Percentiles rank a stretch among this genome's conserved stretches.
phyloP scores from a whole-genome alignment of 441 rosid species.

The Oxalis stricta region DNA sequence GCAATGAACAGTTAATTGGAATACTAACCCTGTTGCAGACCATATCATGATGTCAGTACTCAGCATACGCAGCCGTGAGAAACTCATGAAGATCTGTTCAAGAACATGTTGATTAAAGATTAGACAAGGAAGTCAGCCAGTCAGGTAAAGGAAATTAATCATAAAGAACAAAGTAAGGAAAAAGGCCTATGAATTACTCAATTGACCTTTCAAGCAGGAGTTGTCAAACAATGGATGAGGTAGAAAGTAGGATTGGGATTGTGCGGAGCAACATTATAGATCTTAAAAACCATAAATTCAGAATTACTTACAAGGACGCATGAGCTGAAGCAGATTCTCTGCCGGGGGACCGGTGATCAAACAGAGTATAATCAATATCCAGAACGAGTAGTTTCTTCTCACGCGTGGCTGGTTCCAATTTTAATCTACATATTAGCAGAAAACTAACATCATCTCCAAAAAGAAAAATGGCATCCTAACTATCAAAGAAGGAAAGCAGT shows the following conservation, averaged over 20 bases:
- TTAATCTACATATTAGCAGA: constrained; percentile 37
- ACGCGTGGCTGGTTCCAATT: constrained; percentile 63
- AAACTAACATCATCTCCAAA: background rate
- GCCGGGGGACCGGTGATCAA: constrained; percentile 92
- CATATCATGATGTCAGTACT: constrained; percentile 91
- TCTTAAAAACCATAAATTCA: background rate
- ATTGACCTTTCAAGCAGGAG: too few relatives aligned
- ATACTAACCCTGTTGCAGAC: constrained; percentile 81
- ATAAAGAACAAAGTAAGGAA: too few relatives aligned
- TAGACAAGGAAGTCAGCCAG: too few relatives aligned
- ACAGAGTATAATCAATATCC: constrained; percentile 88
- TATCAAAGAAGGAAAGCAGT: too few relatives aligned
- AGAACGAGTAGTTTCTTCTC: constrained; percentile 78
- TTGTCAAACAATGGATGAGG: background rate
- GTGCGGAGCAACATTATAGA: too few relatives aligned
- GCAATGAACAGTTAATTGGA: background rate
- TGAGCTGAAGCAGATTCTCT: constrained; percentile 75
- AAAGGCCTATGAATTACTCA: too few relatives aligned
- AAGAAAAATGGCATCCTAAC: too few relatives aligned
- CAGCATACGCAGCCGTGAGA: constrained; percentile 81
- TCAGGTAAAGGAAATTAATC: too few relatives aligned
- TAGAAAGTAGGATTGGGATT: too few relatives aligned
- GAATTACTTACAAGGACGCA: constrained; percentile 63
- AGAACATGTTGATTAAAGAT: constrained; percentile 4
- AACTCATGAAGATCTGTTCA: constrained; percentile 90